phyloP scores from a whole-genome alignment of 768 basidiomycete genomes.

The Lactifluus echinatus region DNA sequence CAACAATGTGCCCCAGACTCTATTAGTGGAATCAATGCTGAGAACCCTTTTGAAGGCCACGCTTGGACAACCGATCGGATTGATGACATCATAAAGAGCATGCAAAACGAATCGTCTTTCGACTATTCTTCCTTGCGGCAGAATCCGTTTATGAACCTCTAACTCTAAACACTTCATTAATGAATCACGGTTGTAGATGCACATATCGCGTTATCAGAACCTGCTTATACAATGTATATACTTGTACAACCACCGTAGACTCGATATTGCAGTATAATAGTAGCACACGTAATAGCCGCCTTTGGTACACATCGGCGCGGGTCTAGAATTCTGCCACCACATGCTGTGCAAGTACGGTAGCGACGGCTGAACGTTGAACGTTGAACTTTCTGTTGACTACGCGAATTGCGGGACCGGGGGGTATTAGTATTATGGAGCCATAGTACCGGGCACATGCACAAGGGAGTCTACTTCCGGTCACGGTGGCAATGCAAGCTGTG shows the following conservation, averaged over 20 bases:
- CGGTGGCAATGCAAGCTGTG: no score
- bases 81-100: conserved; percentile 1
- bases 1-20: neutral
- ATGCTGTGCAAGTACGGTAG: no score
- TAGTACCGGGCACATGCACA: no score
- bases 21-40: neutral
- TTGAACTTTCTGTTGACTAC: no score
- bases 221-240: conserved; percentile 5
- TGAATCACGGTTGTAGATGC: neutral
- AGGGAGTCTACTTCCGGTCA: no score
- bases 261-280: neutral
- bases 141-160: neutral
- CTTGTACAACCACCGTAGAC: conserved; percentile 5
- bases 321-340: no score
- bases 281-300: neutral
- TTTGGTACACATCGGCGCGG: neutral
- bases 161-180: neutral
- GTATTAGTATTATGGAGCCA: no score
- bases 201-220: neutral
- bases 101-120: neutral
- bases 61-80: conserved; percentile 6
- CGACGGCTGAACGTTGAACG: no score
- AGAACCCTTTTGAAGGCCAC: neutral
- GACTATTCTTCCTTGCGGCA: neutral
- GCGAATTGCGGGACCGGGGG: no score